These are phyloP conservation scores for Calonectria honghensis DNA, from an alignment of 2,329 filamentous ascomycete genomes.

Conservation along the genomic window DNA sequence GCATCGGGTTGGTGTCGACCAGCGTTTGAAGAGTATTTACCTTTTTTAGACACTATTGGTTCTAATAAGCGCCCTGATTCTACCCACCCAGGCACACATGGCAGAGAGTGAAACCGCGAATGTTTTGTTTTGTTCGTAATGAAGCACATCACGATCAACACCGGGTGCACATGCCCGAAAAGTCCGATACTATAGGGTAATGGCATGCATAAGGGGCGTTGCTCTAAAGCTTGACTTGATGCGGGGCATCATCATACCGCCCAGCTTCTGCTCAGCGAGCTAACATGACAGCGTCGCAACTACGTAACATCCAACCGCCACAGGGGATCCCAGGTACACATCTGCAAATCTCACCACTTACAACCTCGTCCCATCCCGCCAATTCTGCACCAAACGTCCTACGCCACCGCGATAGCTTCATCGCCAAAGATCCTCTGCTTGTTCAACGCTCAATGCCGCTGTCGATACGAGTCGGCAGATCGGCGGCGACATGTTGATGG, in stretches of 20 bases:
- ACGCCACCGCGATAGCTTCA: background rate
- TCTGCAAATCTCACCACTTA: conserved; percentile 21
- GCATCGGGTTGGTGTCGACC: conserved; percentile 14
- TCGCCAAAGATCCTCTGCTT: conserved; percentile 3
- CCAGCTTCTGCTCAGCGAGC: conserved; percentile 30
- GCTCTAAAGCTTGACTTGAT: conserved; percentile 29
- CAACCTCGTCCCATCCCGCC: conserved; percentile 10
- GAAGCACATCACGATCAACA: background rate
- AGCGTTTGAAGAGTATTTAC: conserved; percentile 11
- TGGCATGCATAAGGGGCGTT: background rate
- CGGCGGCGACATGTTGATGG: conserved; percentile 49
- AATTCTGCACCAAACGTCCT: conserved; percentile 13
- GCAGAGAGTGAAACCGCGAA: background rate
- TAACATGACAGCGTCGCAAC: conserved; percentile 36
- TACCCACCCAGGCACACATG: background rate
- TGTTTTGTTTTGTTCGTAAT: background rate
- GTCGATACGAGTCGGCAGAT: conserved; percentile 40
- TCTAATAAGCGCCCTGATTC: background rate
- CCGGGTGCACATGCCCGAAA: conserved; percentile 9
- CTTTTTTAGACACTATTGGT: background rate
- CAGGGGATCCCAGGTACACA: conserved; percentile 21
- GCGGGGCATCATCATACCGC: conserved; percentile 43
- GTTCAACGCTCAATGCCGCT: conserved; percentile 43
- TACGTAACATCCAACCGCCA: conserved; percentile 29
- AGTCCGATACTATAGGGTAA: conserved; percentile 47